Evolutionary conservation across 768 basidiomycete genomes (phyloP), one percentile per base, ranked within the genome.

Genomic region (Lyophyllum decastes): DNA sequence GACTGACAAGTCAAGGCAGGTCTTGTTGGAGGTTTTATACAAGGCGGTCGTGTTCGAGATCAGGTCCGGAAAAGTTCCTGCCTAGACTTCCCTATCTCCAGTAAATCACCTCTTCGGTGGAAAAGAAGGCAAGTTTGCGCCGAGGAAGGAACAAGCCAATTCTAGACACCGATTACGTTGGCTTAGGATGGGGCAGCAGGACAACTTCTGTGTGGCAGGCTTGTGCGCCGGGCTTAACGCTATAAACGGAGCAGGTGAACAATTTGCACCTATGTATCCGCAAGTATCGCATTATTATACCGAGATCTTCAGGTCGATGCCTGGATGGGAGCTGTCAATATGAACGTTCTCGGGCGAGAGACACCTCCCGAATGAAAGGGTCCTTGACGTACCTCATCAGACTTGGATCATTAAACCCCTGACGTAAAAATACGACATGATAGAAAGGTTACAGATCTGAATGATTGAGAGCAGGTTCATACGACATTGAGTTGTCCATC

Each of bases 1-100:
- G 58, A 53, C 44, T 48, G 51, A 47, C 62, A 4, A 49, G 55
- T 61, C 58, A 60, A 57, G 58, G 45, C 30, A 26, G 19, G 49
- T 55, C 61, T 47, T 14, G 40, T 52, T 57, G 58, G 57, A 51
- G 54, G 63, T 63, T 69, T 69, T 70, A 73, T 69, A 73, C 61
- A 54, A 58, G 59, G 57, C 44, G 49, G 60, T 62, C 30, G 58
- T 46, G 63, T 55, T 53, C 58, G 49, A 58, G 66, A 66, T 70
- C 70, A 69, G 64, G 70, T 60, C 69, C 64, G 61, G 61, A 57
- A 61, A 51, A 50, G 66, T 66, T 53, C 66, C 68, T 68, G 69
- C 52, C 61, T 59, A 57, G 59, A 56, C 62, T 60, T 62, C 61
- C 66, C 62, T 64, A 55, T 53, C 59, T 61, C 44, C 59, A 59